Conservation (phyloP, 768 basidiomycete genomes). For the Leccinum longicurvipes region DNA sequence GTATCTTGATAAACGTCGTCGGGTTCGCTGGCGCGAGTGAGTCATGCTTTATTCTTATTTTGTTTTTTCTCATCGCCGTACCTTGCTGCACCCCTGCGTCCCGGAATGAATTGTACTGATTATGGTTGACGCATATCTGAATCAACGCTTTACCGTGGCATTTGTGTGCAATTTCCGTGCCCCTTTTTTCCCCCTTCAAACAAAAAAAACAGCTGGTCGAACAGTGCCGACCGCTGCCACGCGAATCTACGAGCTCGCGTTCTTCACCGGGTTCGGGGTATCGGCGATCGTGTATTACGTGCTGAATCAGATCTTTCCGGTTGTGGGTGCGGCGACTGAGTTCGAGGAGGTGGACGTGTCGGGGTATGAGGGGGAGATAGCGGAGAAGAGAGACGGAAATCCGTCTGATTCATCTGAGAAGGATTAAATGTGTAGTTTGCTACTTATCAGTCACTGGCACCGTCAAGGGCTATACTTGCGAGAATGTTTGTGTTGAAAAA, state of each 20-base stretch:
- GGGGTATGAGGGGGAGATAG: slow-evolving; percentile 9
- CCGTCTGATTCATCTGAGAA: too few relatives aligned
- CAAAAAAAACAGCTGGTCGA: slow-evolving; percentile 43
- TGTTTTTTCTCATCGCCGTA: neutral
- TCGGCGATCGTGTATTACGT: slow-evolving; percentile 61
- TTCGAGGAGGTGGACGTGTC: slow-evolving; percentile 63
- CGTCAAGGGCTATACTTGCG: too few relatives aligned
- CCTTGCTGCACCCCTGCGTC: neutral
- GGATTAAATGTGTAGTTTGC: neutral
- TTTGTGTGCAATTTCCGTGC: neutral
- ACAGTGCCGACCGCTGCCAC: slow-evolving; percentile 65
- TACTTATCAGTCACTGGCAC: too few relatives aligned
- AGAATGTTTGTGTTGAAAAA: too few relatives aligned
- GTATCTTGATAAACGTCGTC: slow-evolving; percentile 79
- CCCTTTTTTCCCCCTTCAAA: neutral
- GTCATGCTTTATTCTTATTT: slow-evolving; percentile 18
- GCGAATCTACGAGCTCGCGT: slow-evolving; percentile 72
- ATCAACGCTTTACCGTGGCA: neutral
- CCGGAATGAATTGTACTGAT: neutral
- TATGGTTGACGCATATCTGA: neutral
- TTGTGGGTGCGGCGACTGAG: slow-evolving; percentile 41
- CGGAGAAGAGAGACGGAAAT: neutral
- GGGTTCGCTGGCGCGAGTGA: slow-evolving; percentile 75
- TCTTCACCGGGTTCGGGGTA: slow-evolving; percentile 80
- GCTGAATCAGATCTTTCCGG: slow-evolving; percentile 60